Evolutionary conservation across 805 yeast genomes (phyloP).

Genomic region (Metschnikowia anglica): DNA sequence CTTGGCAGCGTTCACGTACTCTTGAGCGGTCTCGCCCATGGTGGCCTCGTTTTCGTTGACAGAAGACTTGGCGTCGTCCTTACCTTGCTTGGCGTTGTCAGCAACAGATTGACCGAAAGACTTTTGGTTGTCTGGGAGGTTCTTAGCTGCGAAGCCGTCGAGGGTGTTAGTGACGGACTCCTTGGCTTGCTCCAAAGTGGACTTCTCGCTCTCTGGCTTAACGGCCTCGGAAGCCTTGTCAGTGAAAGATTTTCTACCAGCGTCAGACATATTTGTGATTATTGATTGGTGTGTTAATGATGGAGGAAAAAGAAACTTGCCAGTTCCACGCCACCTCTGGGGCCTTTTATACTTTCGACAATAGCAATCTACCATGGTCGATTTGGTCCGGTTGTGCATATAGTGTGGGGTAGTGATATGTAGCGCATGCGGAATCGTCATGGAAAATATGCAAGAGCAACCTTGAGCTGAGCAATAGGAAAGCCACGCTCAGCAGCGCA

Average conservation of each 20-base stretch:
- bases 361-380: constrained; percentile 5
- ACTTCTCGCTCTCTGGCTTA: constrained; percentile 71
- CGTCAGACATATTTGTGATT: constrained; percentile 34
- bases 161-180: constrained; percentile 65
- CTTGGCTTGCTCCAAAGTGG: constrained; percentile 63
- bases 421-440: background rate
- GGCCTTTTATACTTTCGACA: constrained; percentile 9
- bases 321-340: too few species aligned
- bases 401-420: background rate
- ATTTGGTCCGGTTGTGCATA: constrained; percentile 6
- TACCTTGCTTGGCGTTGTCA: constrained; percentile 58
- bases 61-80: constrained; percentile 48
- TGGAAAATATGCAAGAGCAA: constrained; percentile 6
- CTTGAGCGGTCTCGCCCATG: constrained; percentile 42
- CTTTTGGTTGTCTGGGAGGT: constrained; percentile 67
- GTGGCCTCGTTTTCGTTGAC: constrained; percentile 26
- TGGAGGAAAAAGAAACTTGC: background rate
- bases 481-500: background rate
- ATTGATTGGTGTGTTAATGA: background rate
- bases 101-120: constrained; percentile 65
- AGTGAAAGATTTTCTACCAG: constrained; percentile 73
- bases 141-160: constrained; percentile 60
- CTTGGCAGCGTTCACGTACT: constrained; percentile 56
- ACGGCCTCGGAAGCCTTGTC: constrained; percentile 66
- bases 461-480: too few species aligned